Percentiles rank a stretch among this genome's conserved stretches.
phyloP scores from a whole-genome alignment of 495 filamentous ascomycete species.

The Aspergillus saccharolyticus region DNA sequence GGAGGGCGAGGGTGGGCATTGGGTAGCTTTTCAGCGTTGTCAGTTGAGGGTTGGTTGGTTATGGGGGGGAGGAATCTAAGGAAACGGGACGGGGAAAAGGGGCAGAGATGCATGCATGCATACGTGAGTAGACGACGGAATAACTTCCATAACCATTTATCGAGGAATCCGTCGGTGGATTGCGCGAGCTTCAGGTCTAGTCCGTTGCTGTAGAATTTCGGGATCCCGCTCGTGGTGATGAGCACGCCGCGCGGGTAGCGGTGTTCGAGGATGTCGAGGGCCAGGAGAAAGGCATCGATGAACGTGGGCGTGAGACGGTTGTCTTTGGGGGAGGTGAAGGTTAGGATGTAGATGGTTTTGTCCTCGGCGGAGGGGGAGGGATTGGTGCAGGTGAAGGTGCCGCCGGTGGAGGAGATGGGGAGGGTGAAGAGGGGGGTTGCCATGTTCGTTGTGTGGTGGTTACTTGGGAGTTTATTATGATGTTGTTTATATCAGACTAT shows the following conservation, averaged over 20 bases:
- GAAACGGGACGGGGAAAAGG: background rate
- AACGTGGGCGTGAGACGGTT: constrained; percentile 68
- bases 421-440: constrained; percentile 41
- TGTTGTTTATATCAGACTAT: too few species aligned
- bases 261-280: constrained; percentile 69
- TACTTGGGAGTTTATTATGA: too few species aligned
- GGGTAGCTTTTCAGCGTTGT: constrained; percentile 60
- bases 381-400: constrained; percentile 52
- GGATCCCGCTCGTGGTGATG: constrained; percentile 65
- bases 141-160: constrained; percentile 52
- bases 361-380: constrained; percentile 38
- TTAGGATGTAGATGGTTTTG: constrained; percentile 61
- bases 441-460: constrained; percentile 5
- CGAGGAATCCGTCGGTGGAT: constrained; percentile 47
- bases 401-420: constrained; percentile 42
- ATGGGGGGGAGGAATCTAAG: background rate
- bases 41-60: background rate
- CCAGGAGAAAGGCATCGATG: constrained; percentile 58
- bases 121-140: constrained; percentile 58
- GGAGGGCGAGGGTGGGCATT: constrained; percentile 73
- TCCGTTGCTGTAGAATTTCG: constrained; percentile 80
- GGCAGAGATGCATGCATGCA: constrained; percentile 6
- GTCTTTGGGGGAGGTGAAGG: constrained; percentile 64
- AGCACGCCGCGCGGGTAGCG: constrained; percentile 62
- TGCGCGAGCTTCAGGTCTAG: constrained; percentile 59